Percentiles rank a stretch among this genome's conserved stretches.
Evolutionary conservation across 768 basidiomycete species (phyloP).

Genomic region (Kwoniella dejecticola): DNA sequence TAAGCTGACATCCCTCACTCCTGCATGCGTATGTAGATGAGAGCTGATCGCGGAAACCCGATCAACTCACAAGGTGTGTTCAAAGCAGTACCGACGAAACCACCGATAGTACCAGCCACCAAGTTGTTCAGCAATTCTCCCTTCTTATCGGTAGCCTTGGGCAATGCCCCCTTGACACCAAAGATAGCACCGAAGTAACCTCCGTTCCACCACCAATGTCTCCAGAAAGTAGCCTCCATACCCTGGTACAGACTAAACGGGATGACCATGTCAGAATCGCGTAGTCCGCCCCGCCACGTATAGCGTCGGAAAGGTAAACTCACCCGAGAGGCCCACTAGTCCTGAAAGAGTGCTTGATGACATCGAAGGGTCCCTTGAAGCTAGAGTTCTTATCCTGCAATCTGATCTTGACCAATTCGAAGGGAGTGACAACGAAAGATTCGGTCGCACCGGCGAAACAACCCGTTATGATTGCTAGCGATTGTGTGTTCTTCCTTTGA

Average conservation of each 20-base stretch:
- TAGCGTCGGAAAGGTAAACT: slow-evolving; percentile 5
- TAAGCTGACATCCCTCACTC: background rate
- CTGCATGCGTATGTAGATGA: background rate
- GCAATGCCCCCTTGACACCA: slow-evolving; percentile 75
- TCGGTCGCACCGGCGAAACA: slow-evolving; percentile 95
- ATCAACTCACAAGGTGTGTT: slow-evolving; percentile 75
- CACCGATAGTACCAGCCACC: slow-evolving; percentile 83
- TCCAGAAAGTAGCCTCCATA: slow-evolving; percentile 98
- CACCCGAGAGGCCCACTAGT: slow-evolving; percentile 76
- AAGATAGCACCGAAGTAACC: slow-evolving; percentile 89
- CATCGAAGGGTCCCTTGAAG: slow-evolving; percentile 88
- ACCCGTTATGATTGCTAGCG: slow-evolving; percentile 84
- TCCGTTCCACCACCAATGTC: slow-evolving; percentile 63
- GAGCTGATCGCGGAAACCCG: background rate
- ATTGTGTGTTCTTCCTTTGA: slow-evolving; percentile 80
- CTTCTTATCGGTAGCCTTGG: slow-evolving; percentile 75
- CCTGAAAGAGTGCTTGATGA: slow-evolving; percentile 73
- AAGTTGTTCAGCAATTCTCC: slow-evolving; percentile 85
- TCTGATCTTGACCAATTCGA: slow-evolving; percentile 70
- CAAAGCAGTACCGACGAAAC: slow-evolving; percentile 71
- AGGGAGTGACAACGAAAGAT: slow-evolving; percentile 85
- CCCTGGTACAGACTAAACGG: slow-evolving; percentile 70
- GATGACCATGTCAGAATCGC: too few species aligned
- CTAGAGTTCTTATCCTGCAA: slow-evolving; percentile 91
- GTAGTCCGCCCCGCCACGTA: background rate